Evolutionary conservation across 768 basidiomycete genomes (phyloP).

Genomic region (Kwoniella sp.): DNA sequence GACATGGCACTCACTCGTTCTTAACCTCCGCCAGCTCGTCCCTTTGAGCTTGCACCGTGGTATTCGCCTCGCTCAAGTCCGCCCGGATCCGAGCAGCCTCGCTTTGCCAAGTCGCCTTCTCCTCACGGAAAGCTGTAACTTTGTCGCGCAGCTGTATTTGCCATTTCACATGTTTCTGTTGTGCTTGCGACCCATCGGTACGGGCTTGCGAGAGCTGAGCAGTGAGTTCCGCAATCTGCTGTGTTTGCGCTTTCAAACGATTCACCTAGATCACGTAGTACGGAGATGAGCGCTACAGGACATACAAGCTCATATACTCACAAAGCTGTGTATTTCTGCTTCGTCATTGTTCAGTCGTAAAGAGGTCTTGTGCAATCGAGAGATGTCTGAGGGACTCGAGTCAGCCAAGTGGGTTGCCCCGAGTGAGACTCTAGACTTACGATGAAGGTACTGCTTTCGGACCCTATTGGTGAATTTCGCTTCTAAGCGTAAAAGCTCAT

Average conservation of each 20-base stretch:
- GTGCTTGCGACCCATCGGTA: constrained; percentile 70
- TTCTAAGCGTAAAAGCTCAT: constrained; percentile 40
- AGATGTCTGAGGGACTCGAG: constrained; percentile 35
- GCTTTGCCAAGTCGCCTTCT: constrained; percentile 73
- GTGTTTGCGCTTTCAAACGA: constrained; percentile 47
- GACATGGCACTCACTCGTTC: constrained; percentile 46
- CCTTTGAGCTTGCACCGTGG: constrained; percentile 43
- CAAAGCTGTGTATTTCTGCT: constrained; percentile 51
- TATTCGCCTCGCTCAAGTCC: constrained; percentile 63
- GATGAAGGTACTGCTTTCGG: constrained; percentile 44
- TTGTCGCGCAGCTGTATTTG: constrained; percentile 78
- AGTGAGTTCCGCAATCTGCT: constrained; percentile 37
- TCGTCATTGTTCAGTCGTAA: constrained; percentile 49
- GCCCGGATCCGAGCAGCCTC: constrained; percentile 72
- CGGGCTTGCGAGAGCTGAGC: constrained; percentile 72
- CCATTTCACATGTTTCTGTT: constrained; percentile 81
- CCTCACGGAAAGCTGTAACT: constrained; percentile 71
- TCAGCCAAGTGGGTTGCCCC: constrained; percentile 7
- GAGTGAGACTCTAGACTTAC: constrained; percentile 26
- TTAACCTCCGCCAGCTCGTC: constrained; percentile 53
- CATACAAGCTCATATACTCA: constrained; percentile 14
- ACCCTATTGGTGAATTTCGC: constrained; percentile 35
- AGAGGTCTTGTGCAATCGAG: constrained; percentile 40
- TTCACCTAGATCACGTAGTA: constrained; percentile 29
- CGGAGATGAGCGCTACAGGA: constrained; percentile 11